Percentiles rank a stretch among this genome's conserved stretches.
These are phyloP conservation scores for Trichophyton benhamiae DNA, from an alignment of 2,329 filamentous ascomycete genomes.

Conservation along the genomic window DNA sequence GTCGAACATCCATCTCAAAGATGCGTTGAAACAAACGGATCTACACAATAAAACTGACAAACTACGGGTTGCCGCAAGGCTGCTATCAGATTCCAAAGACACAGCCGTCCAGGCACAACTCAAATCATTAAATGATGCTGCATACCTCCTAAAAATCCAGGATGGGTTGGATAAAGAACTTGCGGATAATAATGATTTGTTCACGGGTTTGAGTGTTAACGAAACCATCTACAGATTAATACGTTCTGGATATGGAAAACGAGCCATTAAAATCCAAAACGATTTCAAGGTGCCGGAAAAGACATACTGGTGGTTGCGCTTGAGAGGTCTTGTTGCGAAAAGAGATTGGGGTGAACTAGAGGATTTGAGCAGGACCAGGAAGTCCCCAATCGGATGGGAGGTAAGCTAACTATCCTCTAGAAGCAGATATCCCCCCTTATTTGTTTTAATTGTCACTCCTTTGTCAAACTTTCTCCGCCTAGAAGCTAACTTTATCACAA, in stretches of 20 bases:
- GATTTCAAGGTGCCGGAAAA: slow-evolving; percentile 93
- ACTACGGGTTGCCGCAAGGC: slow-evolving; percentile 69
- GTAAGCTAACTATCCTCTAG: slow-evolving; percentile 38
- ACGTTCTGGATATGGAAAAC: slow-evolving; percentile 64
- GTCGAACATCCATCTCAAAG: slow-evolving; percentile 71
- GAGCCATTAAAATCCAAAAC: slow-evolving; percentile 74
- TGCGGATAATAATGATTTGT: slow-evolving; percentile 47
- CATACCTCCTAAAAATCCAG: slow-evolving; percentile 69
- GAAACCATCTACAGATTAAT: slow-evolving; percentile 87
- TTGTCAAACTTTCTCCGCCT: neutral
- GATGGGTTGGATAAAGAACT: slow-evolving; percentile 78
- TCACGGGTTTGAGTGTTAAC: slow-evolving; percentile 74
- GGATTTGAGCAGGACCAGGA: slow-evolving; percentile 60
- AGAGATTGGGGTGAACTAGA: slow-evolving; percentile 89
- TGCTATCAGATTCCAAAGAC: slow-evolving; percentile 76
- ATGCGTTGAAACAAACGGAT: slow-evolving; percentile 64
- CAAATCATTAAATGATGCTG: slow-evolving; percentile 64
- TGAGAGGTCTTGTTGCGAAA: slow-evolving; percentile 78
- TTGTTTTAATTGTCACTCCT: neutral
- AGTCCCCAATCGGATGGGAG: slow-evolving; percentile 94
- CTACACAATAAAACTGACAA: slow-evolving; percentile 66
- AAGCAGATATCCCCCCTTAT: neutral
- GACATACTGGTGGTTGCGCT: slow-evolving; percentile 72
- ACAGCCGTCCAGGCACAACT: slow-evolving; percentile 53
- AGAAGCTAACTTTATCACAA: slow-evolving; percentile 9